Conservation (phyloP, 2,329 filamentous ascomycete species). For the Aspergillus phoenicis region DNA sequence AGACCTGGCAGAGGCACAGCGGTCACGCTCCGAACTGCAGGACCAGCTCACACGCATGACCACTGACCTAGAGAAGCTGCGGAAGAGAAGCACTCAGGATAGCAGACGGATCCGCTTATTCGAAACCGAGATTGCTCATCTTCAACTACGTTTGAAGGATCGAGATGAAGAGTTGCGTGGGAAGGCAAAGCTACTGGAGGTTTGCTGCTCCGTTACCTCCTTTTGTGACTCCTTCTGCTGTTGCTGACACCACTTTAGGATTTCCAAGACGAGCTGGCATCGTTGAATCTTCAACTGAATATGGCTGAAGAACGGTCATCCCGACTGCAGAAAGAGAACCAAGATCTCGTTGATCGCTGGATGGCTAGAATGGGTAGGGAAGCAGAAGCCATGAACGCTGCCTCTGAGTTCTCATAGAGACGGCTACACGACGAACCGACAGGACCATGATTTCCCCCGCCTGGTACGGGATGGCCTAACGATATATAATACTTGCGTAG, state of each 20-base stretch:
- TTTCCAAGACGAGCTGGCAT: conserved; percentile 90
- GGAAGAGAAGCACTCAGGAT: conserved; percentile 62
- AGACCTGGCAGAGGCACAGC: conserved; percentile 76
- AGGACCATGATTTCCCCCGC: not conserved
- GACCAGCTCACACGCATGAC: conserved; percentile 64
- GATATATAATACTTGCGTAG: conserved; percentile 2
- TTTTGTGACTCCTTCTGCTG: not conserved
- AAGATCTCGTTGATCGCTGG: conserved; percentile 86
- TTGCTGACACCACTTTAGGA: conserved; percentile 52
- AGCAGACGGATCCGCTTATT: conserved; percentile 63
- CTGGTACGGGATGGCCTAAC: not conserved
- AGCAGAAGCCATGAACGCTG: conserved; percentile 80
- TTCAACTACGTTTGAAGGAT: conserved; percentile 72
- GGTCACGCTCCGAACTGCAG: conserved; percentile 70
- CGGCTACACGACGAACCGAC: not conserved
- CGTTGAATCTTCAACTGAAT: conserved; percentile 83
- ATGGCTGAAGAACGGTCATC: conserved; percentile 76
- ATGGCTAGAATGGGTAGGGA: conserved; percentile 85
- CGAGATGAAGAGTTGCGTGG: conserved; percentile 81
- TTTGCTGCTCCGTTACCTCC: conserved; percentile 34
- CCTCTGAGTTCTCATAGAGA: conserved; percentile 48
- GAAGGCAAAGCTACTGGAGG: conserved; percentile 81
- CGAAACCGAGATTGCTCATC: conserved; percentile 61
- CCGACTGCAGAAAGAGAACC: conserved; percentile 78
- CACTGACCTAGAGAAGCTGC: conserved; percentile 66